Percentiles rank a stretch among this genome's conserved stretches.
Conservation (phyloP, 2,329 filamentous ascomycete species). For the Aspergillus pseudonomiae region DNA sequence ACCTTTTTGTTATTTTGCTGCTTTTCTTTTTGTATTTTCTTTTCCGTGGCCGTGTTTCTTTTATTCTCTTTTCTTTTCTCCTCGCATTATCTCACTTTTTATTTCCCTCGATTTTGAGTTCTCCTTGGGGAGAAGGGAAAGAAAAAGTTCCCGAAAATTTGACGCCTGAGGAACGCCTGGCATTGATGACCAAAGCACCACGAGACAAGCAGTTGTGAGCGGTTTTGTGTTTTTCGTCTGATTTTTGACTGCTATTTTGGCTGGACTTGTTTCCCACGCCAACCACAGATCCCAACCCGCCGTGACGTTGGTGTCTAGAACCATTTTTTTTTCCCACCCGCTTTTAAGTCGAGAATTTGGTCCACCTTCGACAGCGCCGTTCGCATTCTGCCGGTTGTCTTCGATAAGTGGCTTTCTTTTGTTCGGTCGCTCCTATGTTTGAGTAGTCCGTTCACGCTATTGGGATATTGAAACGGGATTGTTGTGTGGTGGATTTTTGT, state of each 20-base stretch:
- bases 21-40: slow-evolving; percentile 10
- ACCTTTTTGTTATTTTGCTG: slow-evolving; percentile 21
- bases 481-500: slow-evolving; percentile 34
- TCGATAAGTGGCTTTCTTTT: slow-evolving; percentile 10
- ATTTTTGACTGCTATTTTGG: slow-evolving; percentile 11
- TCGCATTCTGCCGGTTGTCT: slow-evolving; percentile 12
- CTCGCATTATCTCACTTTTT: slow-evolving; percentile 14
- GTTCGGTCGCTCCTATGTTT: slow-evolving; percentile 36
- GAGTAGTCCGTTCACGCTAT: slow-evolving; percentile 29
- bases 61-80: slow-evolving; percentile 17
- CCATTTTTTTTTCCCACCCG: slow-evolving; percentile 1
- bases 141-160: slow-evolving; percentile 14
- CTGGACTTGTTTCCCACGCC: slow-evolving; percentile 17
- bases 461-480: slow-evolving; percentile 25
- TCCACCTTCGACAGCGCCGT: slow-evolving; percentile 15
- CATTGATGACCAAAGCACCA: slow-evolving; percentile 24
- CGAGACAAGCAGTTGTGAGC: slow-evolving; percentile 23
- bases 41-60: slow-evolving; percentile 1
- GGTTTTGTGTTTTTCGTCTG: slow-evolving; percentile 16
- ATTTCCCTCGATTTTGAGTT: slow-evolving; percentile 17
- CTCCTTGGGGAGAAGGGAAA: slow-evolving; percentile 11
- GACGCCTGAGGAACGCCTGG: slow-evolving; percentile 17
- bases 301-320: slow-evolving; percentile 3
- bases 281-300: slow-evolving; percentile 7
- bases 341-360: slow-evolving; percentile 8